Conservation (phyloP, 257 asterid species). For the Paraleonurus japonicus region DNA sequence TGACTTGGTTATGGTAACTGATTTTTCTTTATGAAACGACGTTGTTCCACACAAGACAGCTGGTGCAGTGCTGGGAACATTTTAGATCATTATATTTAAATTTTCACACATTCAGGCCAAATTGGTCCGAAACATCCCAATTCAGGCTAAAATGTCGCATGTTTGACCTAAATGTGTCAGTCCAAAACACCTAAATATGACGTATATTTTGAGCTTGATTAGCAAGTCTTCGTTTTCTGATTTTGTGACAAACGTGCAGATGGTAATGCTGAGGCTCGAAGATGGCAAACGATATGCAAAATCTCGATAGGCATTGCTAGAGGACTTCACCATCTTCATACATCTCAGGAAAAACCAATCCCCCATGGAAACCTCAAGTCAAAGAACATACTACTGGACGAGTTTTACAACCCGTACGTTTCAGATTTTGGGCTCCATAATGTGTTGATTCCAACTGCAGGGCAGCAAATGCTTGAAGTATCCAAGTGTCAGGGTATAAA, state of each 20-base stretch:
- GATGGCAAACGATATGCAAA: conserved; percentile 65
- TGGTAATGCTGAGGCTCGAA: conserved; percentile 57
- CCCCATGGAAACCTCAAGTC: conserved; percentile 89
- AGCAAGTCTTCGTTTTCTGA: background rate
- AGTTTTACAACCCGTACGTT: conserved; percentile 49
- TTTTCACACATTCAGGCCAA: no score
- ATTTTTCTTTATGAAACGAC: no score
- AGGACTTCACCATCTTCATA: conserved; percentile 70
- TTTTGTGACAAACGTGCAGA: conserved; percentile 38
- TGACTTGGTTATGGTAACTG: no score
- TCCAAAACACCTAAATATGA: no score
- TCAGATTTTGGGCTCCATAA: conserved; percentile 82
- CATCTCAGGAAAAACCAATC: conserved; percentile 48
- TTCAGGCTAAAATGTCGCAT: background rate
- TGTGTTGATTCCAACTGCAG: conserved; percentile 58
- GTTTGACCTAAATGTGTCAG: background rate
- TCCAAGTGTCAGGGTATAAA: conserved; percentile 75
- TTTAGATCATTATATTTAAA: no score
- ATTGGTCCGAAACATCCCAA: no score
- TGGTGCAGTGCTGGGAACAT: no score
- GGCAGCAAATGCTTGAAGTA: conserved; percentile 71
- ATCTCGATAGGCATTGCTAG: conserved; percentile 67
- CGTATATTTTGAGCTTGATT: background rate
- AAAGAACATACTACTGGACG: conserved; percentile 64
- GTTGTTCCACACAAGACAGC: no score